Conservation (phyloP, 495 filamentous ascomycete genomes). For the Lasiosphaeriaceae sp. region DNA sequence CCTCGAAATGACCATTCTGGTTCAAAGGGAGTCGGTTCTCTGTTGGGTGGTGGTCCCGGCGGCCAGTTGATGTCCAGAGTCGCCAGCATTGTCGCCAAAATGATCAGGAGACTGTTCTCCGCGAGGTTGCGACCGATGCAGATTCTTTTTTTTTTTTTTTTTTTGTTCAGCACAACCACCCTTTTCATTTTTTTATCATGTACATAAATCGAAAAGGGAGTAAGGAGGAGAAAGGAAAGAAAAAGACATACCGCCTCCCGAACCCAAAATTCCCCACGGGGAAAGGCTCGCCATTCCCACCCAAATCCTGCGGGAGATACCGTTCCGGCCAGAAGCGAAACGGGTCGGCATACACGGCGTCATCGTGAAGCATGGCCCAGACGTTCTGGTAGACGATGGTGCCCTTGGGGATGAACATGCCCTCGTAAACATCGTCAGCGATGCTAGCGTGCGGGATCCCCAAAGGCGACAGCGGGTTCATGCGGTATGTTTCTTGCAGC, state of each 20-base stretch:
- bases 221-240: background rate
- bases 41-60: slow-evolving; percentile 18
- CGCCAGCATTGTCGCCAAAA: slow-evolving; percentile 24
- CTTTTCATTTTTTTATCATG: too few species aligned
- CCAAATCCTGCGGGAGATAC: slow-evolving; percentile 39
- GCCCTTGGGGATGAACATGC: slow-evolving; percentile 45
- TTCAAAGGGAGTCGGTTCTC: slow-evolving; percentile 21
- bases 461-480: slow-evolving; percentile 57
- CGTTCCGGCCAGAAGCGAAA: slow-evolving; percentile 43
- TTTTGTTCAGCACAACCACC: too few species aligned
- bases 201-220: too few species aligned
- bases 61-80: slow-evolving; percentile 28
- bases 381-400: slow-evolving; percentile 46
- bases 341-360: slow-evolving; percentile 35
- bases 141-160: slow-evolving; percentile 9
- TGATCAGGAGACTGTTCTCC: slow-evolving; percentile 29
- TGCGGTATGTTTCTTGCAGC: slow-evolving; percentile 58
- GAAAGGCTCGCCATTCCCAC: slow-evolving; percentile 46
- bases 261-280: slow-evolving; percentile 52
- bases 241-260: slow-evolving; percentile 29
- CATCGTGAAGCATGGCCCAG: slow-evolving; percentile 45
- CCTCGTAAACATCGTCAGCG: slow-evolving; percentile 50
- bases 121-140: slow-evolving; percentile 28
- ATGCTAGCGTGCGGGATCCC: slow-evolving; percentile 55
- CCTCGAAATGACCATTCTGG: slow-evolving; percentile 29